Percentiles rank a stretch among this genome's conserved stretches.
Evolutionary conservation across 176 grass and related monocot species (phyloP).

Genomic region (Rhynchospora tenuis): DNA sequence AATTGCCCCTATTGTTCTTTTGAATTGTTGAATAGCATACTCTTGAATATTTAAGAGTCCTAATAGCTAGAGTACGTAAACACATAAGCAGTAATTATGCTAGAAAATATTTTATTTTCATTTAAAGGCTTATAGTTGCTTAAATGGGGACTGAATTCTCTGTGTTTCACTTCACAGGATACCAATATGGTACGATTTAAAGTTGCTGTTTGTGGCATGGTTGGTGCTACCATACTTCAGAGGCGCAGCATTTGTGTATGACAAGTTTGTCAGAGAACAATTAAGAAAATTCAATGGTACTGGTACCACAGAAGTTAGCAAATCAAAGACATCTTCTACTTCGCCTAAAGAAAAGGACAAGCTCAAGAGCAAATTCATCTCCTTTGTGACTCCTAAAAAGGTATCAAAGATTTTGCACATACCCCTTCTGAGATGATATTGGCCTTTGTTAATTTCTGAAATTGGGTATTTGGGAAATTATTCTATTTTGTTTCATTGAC

Average conservation of each 20-base stretch:
- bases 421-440: not conserved
- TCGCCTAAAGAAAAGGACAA: slow-evolving; percentile 61
- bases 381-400: slow-evolving; percentile 51
- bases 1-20: not conserved
- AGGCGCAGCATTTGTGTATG: slow-evolving; percentile 78
- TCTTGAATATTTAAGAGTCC: not conserved
- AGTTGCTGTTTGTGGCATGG: slow-evolving; percentile 74
- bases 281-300: slow-evolving; percentile 38
- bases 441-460: not conserved
- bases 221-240: slow-evolving; percentile 79
- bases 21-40: not conserved
- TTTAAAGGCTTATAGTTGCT: not conserved
- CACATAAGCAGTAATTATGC: too few relatives aligned
- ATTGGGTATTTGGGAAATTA: not conserved
- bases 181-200: slow-evolving; percentile 81
- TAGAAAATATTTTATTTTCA: too few relatives aligned
- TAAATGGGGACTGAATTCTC: not conserved
- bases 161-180: slow-evolving; percentile 30
- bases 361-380: slow-evolving; percentile 54
- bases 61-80: not conserved
- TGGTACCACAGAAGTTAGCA: slow-evolving; percentile 18
- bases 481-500: not conserved
- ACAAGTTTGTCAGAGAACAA: slow-evolving; percentile 70
- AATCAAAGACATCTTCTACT: slow-evolving; percentile 24
- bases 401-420: slow-evolving; percentile 7